These are phyloP conservation scores for Lodderomyces jiufengensis DNA, from an alignment of 1,139 yeast species.

Conservation along the genomic window DNA sequence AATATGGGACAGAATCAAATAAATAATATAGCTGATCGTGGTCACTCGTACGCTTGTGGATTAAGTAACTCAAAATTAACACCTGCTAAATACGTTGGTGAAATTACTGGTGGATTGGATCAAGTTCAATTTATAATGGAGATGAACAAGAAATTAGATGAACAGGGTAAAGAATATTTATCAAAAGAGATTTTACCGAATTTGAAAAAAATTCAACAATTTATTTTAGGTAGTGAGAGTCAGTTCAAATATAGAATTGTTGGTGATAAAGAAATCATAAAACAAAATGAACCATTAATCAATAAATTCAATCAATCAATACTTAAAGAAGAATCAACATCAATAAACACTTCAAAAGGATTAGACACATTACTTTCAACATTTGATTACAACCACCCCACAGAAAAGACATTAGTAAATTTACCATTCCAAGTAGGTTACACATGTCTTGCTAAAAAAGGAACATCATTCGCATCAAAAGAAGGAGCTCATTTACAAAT, in stretches of 20 bases:
- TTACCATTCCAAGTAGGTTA: conserved; percentile 91
- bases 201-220: conserved; percentile 51
- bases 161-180: conserved; percentile 48
- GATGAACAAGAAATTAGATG: conserved; percentile 50
- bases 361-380: conserved; percentile 12
- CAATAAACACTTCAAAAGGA: conserved; percentile 4
- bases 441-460: conserved; percentile 65
- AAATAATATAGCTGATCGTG: conserved; percentile 77
- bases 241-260: conserved; percentile 54
- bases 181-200: conserved; percentile 59
- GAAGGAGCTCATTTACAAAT: conserved; percentile 89
- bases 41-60: conserved; percentile 79
- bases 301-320: conserved; percentile 27
- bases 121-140: conserved; percentile 71
- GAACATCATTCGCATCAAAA: conserved; percentile 61
- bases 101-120: conserved; percentile 65
- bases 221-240: conserved; percentile 32
- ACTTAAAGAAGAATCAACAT: neutral
- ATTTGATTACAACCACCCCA: conserved; percentile 9
- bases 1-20: conserved; percentile 75
- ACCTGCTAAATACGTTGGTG: conserved; percentile 56
- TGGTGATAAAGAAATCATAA: conserved; percentile 46
- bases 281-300: conserved; percentile 40
- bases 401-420: conserved; percentile 46
- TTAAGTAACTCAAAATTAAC: conserved; percentile 66